Evolutionary conservation across 192 early-diverging fungal genomes (phyloP), one percentile per base, ranked within the genome.

Genomic region (Lunasporangiospora selenospora): DNA sequence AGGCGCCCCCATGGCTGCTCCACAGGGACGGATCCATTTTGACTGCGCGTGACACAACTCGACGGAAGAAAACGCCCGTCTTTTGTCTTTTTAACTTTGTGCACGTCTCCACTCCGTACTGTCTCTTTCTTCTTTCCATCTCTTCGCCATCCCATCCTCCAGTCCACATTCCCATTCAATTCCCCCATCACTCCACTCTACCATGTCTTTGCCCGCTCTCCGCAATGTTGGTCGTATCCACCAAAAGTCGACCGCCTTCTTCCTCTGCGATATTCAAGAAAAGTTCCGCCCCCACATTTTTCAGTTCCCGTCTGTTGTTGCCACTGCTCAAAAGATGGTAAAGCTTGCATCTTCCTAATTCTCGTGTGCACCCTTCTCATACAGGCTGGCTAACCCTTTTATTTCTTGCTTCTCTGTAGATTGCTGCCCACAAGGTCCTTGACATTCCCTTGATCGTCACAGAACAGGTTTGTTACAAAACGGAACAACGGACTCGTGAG

Each of bases 181-280:
- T 31, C 31, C 51, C 31, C n/a, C n/a, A n/a, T n/a, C n/a, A n/a
- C 36, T 50, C 37, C 16, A 23, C 24, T 30, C 40, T 24, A 50
- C 44, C 15, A 73, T 63, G 60, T 62, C 60, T 51, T n/a, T 45
- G 56, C n/a, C 65, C 16, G 46, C 52, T 4, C 44, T 79, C 4
- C 81, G 79, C 24, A 82, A 67, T 21, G 77, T 90, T 34, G 80
- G 80, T 23, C 84, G 80, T 48, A 58, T 90, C 27, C 59, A 78
- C 45, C 76, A 77, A 44, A 62, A 76, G 45, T 75, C 82, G 24
- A 93, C 93, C 1, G 93, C 91, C 26, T 92, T 99, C 63, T 90
- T 99, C 59, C 75, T 97, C 19, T 99, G 97, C 76, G 95, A 99
- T 67, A 84, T 99, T 47, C 97, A 99, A 79, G 91, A 93, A 44